Conservation (phyloP, 352 stramenopile genomes). For the Pythium rhizo-oryzae region DNA sequence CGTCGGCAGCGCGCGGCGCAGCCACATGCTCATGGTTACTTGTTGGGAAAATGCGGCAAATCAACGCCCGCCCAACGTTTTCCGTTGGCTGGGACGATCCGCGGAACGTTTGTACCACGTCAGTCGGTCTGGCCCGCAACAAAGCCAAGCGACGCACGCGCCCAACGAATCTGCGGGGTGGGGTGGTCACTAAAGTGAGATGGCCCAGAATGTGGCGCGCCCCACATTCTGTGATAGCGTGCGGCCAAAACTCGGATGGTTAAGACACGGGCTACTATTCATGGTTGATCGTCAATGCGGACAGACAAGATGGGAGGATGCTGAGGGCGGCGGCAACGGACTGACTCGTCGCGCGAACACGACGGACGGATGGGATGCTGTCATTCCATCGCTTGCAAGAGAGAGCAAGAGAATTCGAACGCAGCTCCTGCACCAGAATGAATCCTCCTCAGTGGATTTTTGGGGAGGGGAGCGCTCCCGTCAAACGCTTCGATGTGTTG, state of each 20-base stretch:
- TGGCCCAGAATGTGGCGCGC: not conserved
- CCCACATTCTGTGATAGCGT: not conserved
- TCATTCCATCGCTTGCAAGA: not conserved
- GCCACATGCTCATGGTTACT: conserved; percentile 64
- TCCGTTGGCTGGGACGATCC: conserved; percentile 11
- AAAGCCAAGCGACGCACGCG: not conserved
- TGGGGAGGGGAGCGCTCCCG: not conserved
- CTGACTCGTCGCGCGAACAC: not conserved
- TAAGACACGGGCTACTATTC: conserved; percentile 1
- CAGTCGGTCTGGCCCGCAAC: conserved; percentile 1
- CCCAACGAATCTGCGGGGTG: not conserved
- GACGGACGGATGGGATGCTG: not conserved
- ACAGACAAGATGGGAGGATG: not conserved
- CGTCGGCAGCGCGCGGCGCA: conserved; percentile 52
- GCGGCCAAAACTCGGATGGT: not conserved
- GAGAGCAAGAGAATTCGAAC: conserved; percentile 1
- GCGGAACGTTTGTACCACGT: conserved; percentile 5
- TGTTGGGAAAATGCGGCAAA: too few species aligned
- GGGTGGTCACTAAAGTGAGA: too few species aligned
- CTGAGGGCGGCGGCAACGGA: too few species aligned
- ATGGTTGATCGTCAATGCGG: not conserved
- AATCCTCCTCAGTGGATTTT: not conserved
- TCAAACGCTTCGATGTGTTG: too few species aligned
- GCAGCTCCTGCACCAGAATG: conserved; percentile 6
- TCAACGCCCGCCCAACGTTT: not conserved